Base-by-base conservation (phyloP, 345 rosid genomes). In the Syzygium oleosum region DNA sequence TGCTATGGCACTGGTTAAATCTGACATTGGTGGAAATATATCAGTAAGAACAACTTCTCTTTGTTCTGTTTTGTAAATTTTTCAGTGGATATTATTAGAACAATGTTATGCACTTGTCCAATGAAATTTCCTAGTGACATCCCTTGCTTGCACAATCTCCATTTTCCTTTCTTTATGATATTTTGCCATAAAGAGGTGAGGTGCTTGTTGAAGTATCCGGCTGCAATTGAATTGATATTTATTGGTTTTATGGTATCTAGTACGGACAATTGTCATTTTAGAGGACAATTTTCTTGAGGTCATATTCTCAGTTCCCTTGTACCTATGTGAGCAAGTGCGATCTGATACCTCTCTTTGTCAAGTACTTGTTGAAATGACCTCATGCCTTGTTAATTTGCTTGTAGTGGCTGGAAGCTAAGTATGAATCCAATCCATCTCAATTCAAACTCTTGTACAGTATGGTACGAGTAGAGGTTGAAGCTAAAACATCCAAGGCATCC, bases 21-120 rank as follows among this genome's bases (percentile, higher is more conserved):
- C 94, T 88, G 99, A 98, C 91, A 88, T 98, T 56, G 97, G 98
- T 53, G 99, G 99, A 51, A 97, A 97, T 90, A 93, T 97, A 65
- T 86, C 97, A 91, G 99, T 98, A 90, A 83, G 88, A 31, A 21
- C 51, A 85, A 86, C 80, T 85, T 89, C 51, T 87, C 85, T 13
- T 52, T 58, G 46, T 59, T 31, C 12, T 29, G 29, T 46, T 53
- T 21, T 63, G 31, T 41, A 51, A 84, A 21, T 61, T 23, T 53
- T 73, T 21, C 7, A 19, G 49, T 73, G 83, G 80, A 68, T 19
- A 73, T 43, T 19, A 38, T 25, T 25, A 15, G 77, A 7, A 34
- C 43, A 46, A 84, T 49, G 52, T 51, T 25, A 49, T 31, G 55
- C 58, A 53, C 23, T 29, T 84, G 49, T 85, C 68, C 19, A 22